Evolutionary conservation across 106 monocot genomes (phyloP).

Genomic region (Triglochin maritima): DNA sequence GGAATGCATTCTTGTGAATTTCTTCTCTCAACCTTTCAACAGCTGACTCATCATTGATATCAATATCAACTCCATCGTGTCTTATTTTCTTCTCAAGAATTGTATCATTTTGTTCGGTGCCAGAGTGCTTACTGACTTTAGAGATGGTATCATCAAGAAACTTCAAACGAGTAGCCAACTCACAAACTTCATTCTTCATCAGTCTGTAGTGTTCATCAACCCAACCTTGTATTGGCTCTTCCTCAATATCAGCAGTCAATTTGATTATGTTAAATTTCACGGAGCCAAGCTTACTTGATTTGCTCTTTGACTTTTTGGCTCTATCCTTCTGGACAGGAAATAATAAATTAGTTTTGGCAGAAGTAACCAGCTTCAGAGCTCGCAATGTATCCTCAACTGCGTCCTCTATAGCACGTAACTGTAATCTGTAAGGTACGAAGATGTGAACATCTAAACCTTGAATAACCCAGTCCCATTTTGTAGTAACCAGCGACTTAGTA

Average conservation of each 20-base stretch:
- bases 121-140: conserved; percentile 6
- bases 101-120: conserved; percentile 24
- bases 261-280: conserved; percentile 61
- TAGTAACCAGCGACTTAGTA: conserved; percentile 27
- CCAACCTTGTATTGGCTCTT: conserved; percentile 98
- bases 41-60: conserved; percentile 19
- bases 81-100: conserved; percentile 33
- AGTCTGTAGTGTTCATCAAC: conserved; percentile 92
- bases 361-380: conserved; percentile 57
- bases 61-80: conserved; percentile 40
- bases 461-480: conserved; percentile 87
- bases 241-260: conserved; percentile 80
- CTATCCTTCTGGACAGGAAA: conserved; percentile 37
- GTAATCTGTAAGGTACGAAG: conserved; percentile 83
- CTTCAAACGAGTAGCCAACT: conserved; percentile 44
- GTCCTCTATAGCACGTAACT: conserved; percentile 96
- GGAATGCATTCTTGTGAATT: conserved; percentile 68
- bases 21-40: conserved; percentile 53
- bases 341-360: conserved; percentile 45
- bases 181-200: conserved; percentile 76
- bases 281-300: conserved; percentile 51
- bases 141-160: conserved; percentile 56
- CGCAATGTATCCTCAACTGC: conserved; percentile 86
- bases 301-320: conserved; percentile 46
- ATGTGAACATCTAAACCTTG: conserved; percentile 74